Conservation (phyloP, 1,284 basidiomycete species). For the Rhizoctonia solani region DNA sequence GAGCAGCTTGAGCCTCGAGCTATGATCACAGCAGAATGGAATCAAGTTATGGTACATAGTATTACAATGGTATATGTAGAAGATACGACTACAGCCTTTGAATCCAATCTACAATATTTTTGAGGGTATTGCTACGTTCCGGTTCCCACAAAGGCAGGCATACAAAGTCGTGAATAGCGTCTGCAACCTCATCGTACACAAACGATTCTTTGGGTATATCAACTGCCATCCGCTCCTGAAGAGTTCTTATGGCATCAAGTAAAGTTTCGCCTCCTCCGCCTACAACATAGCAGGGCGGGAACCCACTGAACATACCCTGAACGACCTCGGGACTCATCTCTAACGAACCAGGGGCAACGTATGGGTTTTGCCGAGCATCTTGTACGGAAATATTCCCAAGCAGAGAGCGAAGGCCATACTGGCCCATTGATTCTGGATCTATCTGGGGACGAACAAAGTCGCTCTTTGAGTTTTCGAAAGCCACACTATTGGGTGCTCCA, state of each 20-base stretch:
- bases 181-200: constrained; percentile 51
- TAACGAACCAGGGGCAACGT: constrained; percentile 60
- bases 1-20: no score
- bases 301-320: constrained; percentile 52
- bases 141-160: constrained; percentile 44
- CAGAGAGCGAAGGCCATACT: constrained; percentile 24
- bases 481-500: constrained; percentile 44
- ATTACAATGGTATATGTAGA: no score
- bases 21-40: no score
- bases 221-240: constrained; percentile 49
- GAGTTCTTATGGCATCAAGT: constrained; percentile 53
- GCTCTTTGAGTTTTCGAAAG: constrained; percentile 44
- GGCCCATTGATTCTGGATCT: not conserved
- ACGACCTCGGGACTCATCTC: constrained; percentile 44
- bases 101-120: constrained; percentile 4
- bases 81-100: not conserved
- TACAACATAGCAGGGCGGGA: constrained; percentile 60
- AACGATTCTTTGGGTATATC: constrained; percentile 45
- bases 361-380: constrained; percentile 50
- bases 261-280: constrained; percentile 59
- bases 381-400: constrained; percentile 47
- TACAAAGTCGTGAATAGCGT: constrained; percentile 61
- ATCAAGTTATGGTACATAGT: no score
- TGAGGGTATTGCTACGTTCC: constrained; percentile 13
- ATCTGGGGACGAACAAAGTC: constrained; percentile 46